These are phyloP conservation scores for Trichosporon sp. DNA, from an alignment of 1,284 basidiomycete species.

Conservation along the genomic window DNA sequence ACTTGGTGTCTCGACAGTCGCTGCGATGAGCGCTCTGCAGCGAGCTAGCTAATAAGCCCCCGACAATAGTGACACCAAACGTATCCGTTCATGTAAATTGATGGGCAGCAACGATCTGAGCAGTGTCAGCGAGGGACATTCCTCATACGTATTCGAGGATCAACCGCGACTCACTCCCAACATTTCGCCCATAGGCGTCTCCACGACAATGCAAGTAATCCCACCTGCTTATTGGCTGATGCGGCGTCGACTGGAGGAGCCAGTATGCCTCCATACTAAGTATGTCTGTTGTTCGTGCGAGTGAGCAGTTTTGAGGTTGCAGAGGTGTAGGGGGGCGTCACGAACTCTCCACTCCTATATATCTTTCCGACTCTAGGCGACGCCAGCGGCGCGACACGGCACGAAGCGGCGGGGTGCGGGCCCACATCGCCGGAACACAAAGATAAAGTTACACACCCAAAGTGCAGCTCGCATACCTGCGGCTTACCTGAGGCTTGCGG, in stretches of 20 bases:
- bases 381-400: too few species aligned
- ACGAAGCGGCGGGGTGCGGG: too few species aligned
- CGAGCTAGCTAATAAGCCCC: neutral
- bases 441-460: too few species aligned
- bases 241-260: neutral
- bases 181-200: neutral
- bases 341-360: neutral
- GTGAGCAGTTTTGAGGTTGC: too few species aligned
- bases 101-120: neutral
- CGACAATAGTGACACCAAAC: conserved; percentile 1
- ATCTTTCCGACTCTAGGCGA: neutral
- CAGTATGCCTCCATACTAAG: too few species aligned
- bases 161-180: neutral
- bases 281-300: neutral
- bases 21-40: neutral
- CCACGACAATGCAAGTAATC: neutral
- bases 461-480: too few species aligned
- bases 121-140: neutral
- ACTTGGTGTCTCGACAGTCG: too few species aligned
- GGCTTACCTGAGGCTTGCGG: too few species aligned
- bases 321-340: neutral
- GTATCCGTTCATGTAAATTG: neutral
- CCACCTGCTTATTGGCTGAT: neutral
- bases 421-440: too few species aligned
- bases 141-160: too few species aligned